These are phyloP conservation scores for Salix dunnii DNA, from an alignment of 345 rosid species.

Conservation along the genomic window DNA sequence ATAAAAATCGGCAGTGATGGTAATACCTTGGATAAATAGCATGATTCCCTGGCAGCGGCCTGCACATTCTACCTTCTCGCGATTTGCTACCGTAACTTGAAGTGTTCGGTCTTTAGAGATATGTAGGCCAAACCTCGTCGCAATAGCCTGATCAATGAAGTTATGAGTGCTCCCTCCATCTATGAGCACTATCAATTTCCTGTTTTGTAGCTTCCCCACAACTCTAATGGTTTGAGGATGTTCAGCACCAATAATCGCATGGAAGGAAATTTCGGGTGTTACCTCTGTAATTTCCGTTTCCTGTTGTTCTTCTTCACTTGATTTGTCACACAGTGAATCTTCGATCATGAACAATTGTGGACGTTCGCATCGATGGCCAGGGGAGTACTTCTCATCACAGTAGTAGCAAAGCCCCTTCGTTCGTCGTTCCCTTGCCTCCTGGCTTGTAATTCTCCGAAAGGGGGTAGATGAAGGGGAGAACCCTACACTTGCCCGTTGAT, in stretches of 20 bases:
- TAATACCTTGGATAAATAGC: not conserved
- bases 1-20: not conserved
- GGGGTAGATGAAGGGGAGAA: too few relatives aligned
- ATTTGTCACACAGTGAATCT: too few relatives aligned
- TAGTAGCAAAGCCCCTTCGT: too few relatives aligned
- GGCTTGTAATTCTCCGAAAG: too few relatives aligned
- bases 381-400: not conserved
- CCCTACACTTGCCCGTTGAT: too few relatives aligned
- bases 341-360: too few relatives aligned
- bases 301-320: too few relatives aligned
- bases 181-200: not conserved
- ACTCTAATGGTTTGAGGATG: not conserved
- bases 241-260: not conserved
- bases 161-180: not conserved
- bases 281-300: not conserved
- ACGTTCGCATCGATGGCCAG: too few relatives aligned
- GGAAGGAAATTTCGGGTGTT: not conserved
- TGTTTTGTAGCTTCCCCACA: not conserved
- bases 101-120: not conserved
- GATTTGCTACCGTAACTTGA: not conserved
- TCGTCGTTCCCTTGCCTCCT: too few relatives aligned
- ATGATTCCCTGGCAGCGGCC: not conserved
- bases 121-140: not conserved
- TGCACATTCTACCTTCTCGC: not conserved
- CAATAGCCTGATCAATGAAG: not conserved